Base-by-base conservation (phyloP, 108 stramenopile genomes). In the Nitzschia sp. region DNA sequence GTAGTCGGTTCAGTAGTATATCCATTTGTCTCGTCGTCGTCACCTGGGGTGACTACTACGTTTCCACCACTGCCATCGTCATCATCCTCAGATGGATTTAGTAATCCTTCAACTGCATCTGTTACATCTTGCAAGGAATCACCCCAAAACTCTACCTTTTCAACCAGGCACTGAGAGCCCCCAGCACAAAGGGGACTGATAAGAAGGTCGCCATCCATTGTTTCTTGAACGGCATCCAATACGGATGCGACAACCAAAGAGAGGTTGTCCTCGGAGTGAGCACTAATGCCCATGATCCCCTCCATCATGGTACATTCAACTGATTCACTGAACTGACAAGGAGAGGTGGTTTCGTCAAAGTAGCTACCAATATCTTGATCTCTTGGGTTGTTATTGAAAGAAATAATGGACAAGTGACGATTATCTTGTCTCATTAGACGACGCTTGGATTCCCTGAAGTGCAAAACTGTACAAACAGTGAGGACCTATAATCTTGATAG, bases 191-290 rank as follows among this genome's bases (percentile, higher is more conserved):
- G 39, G 2, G 12, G 57, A 17, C 22, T 29, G 25, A 73, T 39
- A 22, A 63, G 41, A 6, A 67, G 37, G 22, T 52, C 60, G 12
- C 20, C 17, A 40, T 67, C 61, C 73, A 75, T 75, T 0, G 57
- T 61, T 46, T 67, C 59, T 68, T 75, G 73, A 20, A 61, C 63
- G 38, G 73, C 65, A 56, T 75, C 73, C 9, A 61, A 48, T n/a
- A 75, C 54, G 12, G 73, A 75, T 17, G 73, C 73, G 15, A 68
- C 41, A 39, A 69, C 50, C 38, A 69, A 43, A 22, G 0, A 14
- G 24, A 54, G 21, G 39, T 53, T 58, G 37, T 58, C 71, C 17
- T 53, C 52, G 17, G 15, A 7, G 41, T 63, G 44, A 11, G 53
- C 66, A 41, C 43, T 75, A 22, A 66, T 63, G 5, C 64, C 65